Conservation (phyloP, 2,329 filamentous ascomycete species). For the Diaporthe capsici region DNA sequence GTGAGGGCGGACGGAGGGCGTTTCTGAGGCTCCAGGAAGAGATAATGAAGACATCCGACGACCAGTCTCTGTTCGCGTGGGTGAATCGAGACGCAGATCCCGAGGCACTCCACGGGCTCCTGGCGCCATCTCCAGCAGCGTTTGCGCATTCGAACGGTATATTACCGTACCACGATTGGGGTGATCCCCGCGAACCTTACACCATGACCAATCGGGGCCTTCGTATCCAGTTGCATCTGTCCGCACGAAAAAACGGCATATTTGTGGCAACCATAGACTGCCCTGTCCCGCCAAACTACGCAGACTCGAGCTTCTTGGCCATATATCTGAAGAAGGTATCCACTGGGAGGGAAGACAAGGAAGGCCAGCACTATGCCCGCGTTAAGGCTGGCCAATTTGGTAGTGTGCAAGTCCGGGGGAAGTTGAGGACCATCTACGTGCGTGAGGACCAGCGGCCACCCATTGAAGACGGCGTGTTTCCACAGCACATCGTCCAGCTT, state of each 20-base stretch:
- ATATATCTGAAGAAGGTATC: constrained; percentile 50
- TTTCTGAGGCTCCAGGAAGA: constrained; percentile 30
- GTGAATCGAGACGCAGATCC: constrained; percentile 34
- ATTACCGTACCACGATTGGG: constrained; percentile 51
- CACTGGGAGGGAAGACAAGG: constrained; percentile 37
- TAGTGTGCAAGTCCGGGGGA: constrained; percentile 44
- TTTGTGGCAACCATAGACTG: constrained; percentile 52
- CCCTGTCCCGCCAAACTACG: constrained; percentile 49
- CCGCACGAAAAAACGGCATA: constrained; percentile 38
- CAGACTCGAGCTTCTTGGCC: constrained; percentile 48
- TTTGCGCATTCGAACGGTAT: constrained; percentile 56
- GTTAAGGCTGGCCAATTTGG: constrained; percentile 44
- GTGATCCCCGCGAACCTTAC: constrained; percentile 48
- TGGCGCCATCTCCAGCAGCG: constrained; percentile 63
- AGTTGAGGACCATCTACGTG: constrained; percentile 48
- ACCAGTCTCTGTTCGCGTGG: constrained; percentile 32
- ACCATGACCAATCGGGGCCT: constrained; percentile 48
- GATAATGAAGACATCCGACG: constrained; percentile 30
- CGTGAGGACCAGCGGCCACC: constrained; percentile 45
- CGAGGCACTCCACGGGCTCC: constrained; percentile 48
- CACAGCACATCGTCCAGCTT: constrained; percentile 44
- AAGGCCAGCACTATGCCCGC: constrained; percentile 46
- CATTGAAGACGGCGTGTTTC: constrained; percentile 43
- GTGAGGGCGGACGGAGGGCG: constrained; percentile 26
- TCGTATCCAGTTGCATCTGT: constrained; percentile 46